These are phyloP conservation scores for Plectranthus barbatus DNA, from an alignment of 257 asterid genomes.

Conservation along the genomic window DNA sequence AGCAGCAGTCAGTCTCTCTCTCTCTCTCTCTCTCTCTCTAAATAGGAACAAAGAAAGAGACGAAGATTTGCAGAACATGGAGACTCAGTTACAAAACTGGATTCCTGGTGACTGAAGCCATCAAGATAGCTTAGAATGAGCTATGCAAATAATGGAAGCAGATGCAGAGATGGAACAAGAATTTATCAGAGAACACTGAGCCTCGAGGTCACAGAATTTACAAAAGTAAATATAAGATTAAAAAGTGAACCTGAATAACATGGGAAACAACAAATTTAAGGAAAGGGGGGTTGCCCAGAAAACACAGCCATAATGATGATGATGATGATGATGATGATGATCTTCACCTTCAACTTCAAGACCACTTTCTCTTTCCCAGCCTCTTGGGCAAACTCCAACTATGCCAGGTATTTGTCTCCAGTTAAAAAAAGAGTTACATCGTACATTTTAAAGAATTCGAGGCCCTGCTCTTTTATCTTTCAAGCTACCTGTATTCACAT, in stretches of 20 bases:
- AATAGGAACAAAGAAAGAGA: no score
- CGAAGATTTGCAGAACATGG: no score
- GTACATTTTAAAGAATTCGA: conserved; percentile 35
- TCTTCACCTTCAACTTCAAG: conserved; percentile 29
- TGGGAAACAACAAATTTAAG: conserved; percentile 4
- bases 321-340: no score
- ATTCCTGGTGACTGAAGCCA: no score
- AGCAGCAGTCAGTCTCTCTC: neutral
- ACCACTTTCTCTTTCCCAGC: conserved; percentile 12
- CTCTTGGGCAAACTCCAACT: conserved; percentile 19
- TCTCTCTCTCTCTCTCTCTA: neutral
- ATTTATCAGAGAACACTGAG: conserved; percentile 20
- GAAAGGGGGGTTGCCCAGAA: conserved; percentile 10
- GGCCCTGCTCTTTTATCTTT: conserved; percentile 21
- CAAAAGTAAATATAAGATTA: conserved; percentile 1
- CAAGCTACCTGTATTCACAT: conserved; percentile 36
- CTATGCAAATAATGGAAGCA: no score
- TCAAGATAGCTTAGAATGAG: no score
- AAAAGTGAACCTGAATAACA: conserved; percentile 3
- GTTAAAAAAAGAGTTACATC: conserved; percentile 21
- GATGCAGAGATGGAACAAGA: conserved; percentile 21
- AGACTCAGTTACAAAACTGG: no score
- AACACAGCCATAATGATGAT: conserved; percentile 15
- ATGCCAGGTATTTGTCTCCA: conserved; percentile 32
- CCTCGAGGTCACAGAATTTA: conserved; percentile 10